Base-by-base conservation (phyloP, 140 eudicot species). In the Flaveria floridana region DNA sequence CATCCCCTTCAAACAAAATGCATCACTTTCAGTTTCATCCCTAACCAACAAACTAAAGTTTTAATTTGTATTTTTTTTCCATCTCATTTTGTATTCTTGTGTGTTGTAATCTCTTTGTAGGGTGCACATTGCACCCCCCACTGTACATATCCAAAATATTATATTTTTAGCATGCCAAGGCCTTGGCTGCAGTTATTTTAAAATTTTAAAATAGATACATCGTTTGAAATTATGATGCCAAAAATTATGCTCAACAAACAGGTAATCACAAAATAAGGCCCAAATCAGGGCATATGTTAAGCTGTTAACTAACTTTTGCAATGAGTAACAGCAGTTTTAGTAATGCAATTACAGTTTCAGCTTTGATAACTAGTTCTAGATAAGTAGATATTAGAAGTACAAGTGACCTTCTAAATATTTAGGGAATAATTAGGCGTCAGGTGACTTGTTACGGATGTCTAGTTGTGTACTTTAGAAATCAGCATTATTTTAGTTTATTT, bases 301-400 rank as follows among this genome's bases (percentile, higher is more conserved):
- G 47, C 47, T 42, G 62, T 48, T 28, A 28, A 28, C 30, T 28
- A 3, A 28, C 37, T 44, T 62, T 26, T 46, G 47, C 67, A 8
- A 23, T 26, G 48, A 74, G 70, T 46, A 23, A 8, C 14, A 61
- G 8, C 11, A 7, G 16, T 10, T n/a, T 15, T 23, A 58, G 71
- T 34, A 46, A 72, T n/a, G 65, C 16, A 48, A 75, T 26, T 21
- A 51, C 72, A 48, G 34, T 75, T 16, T 63, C 52, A 47, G 64
- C 3, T 44, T 11, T 75, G 18, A 6, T 18, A 51, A 3, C 18
- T 18, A 46, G 9, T 26, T 41, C 46, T 58, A 56, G 57, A 53
- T 18, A 16, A 5, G 21, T 53, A 53, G 61, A 59, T 21, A 23
- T 58, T 18, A 14, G 55, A 6, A 23, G 23, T 39, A 6, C 26